These are phyloP conservation scores for Zygosaccharomyces rouxii DNA, from an alignment of 805 yeast species.

Conservation along the genomic window DNA sequence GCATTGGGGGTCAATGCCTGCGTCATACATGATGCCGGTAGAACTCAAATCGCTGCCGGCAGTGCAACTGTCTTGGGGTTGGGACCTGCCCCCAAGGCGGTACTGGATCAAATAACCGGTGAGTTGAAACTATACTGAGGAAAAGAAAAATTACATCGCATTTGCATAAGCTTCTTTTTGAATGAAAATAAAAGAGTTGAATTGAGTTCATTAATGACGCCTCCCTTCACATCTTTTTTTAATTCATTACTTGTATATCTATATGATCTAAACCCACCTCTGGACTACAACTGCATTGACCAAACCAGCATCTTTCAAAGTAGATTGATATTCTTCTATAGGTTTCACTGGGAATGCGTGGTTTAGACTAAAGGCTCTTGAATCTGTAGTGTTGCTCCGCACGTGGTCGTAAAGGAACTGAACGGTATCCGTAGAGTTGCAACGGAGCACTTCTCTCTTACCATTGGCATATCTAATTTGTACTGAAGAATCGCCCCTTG, in stretches of 20 bases:
- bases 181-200: neutral
- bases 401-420: constrained; percentile 66
- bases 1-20: constrained; percentile 73
- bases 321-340: constrained; percentile 51
- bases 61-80: constrained; percentile 93
- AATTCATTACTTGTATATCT: constrained; percentile 10
- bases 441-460: constrained; percentile 56
- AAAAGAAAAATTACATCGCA: neutral
- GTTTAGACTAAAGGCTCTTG: constrained; percentile 59
- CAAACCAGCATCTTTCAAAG: constrained; percentile 71
- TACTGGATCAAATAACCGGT: constrained; percentile 78
- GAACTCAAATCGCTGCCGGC: constrained; percentile 95
- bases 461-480: constrained; percentile 87
- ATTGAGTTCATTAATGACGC: neutral
- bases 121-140: constrained; percentile 64
- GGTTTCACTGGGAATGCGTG: constrained; percentile 80
- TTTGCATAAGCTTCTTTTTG: neutral
- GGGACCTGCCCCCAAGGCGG: constrained; percentile 90
- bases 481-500: constrained; percentile 63
- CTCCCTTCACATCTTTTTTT: constrained; percentile 2
- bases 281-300: constrained; percentile 85
- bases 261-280: constrained; percentile 52
- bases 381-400: constrained; percentile 40
- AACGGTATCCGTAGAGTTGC: constrained; percentile 63
- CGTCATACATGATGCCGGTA: constrained; percentile 91